Evolutionary conservation across 495 filamentous ascomycete genomes (phyloP).

Genomic region (Astrothelium subdiscretum): DNA sequence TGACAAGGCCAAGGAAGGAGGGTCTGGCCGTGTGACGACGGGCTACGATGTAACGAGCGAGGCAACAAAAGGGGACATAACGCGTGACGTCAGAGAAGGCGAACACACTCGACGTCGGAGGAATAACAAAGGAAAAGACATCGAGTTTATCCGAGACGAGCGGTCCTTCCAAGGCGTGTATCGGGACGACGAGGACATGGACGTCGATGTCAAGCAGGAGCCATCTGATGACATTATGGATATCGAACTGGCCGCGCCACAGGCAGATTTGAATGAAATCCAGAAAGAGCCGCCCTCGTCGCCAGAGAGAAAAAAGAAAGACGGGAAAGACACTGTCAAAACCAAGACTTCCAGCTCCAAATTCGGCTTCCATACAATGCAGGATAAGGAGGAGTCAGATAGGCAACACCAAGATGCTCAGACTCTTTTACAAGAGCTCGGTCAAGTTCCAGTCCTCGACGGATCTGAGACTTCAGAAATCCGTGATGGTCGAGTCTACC

Average conservation of each 20-base stretch:
- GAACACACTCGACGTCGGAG: not conserved
- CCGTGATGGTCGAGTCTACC: slow-evolving; percentile 32
- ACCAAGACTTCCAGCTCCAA: not conserved
- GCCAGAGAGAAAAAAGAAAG: slow-evolving; percentile 31
- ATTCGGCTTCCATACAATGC: not conserved
- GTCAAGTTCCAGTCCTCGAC: slow-evolving; percentile 23
- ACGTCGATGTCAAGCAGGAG: slow-evolving; percentile 23
- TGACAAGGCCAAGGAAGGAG: slow-evolving; percentile 7
- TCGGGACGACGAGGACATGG: slow-evolving; percentile 31
- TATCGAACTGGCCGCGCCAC: not conserved
- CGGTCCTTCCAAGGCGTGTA: slow-evolving; percentile 26
- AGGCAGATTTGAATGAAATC: not conserved
- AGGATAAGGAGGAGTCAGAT: not conserved
- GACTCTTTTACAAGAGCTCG: slow-evolving; percentile 27
- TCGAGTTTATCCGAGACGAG: slow-evolving; percentile 23
- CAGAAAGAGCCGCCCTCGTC: slow-evolving; percentile 11
- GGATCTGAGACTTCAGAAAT: not conserved
- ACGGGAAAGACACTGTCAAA: slow-evolving; percentile 24
- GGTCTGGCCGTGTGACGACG: slow-evolving; percentile 4
- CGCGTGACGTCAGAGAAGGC: not conserved
- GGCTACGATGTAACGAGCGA: not conserved
- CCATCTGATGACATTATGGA: slow-evolving; percentile 17
- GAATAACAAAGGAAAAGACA: slow-evolving; percentile 19
- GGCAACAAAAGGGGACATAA: slow-evolving; percentile 19
- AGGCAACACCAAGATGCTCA: slow-evolving; percentile 17